Base-by-base conservation (phyloP, 352 stramenopile species). In the Pythium sp. region DNA sequence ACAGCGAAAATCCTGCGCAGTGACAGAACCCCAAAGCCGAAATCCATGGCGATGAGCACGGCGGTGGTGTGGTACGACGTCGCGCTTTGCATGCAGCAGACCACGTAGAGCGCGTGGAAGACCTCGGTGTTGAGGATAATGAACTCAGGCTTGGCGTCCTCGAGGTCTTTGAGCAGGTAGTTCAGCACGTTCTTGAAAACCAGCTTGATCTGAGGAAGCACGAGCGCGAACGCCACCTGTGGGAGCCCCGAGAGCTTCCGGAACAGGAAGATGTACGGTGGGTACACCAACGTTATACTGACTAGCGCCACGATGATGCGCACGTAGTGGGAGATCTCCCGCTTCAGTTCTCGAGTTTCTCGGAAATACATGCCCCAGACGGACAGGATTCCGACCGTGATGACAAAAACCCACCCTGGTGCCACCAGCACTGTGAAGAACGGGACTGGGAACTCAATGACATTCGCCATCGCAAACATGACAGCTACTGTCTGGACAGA, bases 41-140 rank as follows among this genome's bases (percentile, higher is more conserved):
- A 55, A n/a, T 87, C 77, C 5, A 80, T 61, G 6, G 22, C 22
- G 62, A 85, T 79, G 15, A 87, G 65, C 0, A 64, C 57, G 11
- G 74, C 58, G 0, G 72, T 77, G 2, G 75, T 78, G 5, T 56
- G 47, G 38, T 72, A 65, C 0, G 70, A 81, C 18, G 72, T 60
- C 2, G 72, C 53, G 1, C 49, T 74, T 46, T 84, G 72, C 58
- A 88, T 80, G 20, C 73, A 76, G 22, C 73, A 74, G 0, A 77
- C 71, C 2, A 86, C 76, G n/a, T 77, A 87, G 6, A 88, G 60
- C 36, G 77, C 68, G 55, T 86, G 75, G 56, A 81, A 87, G 30
- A 86, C 69, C 34, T 87, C 76, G 3, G 81, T 71, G n/a, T 83
- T 84, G 62, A 88, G 84, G 24, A 83, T 79, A 5, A 88, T 75